phyloP scores from a whole-genome alignment of 257 asterid genomes.

The Lantana camara region DNA sequence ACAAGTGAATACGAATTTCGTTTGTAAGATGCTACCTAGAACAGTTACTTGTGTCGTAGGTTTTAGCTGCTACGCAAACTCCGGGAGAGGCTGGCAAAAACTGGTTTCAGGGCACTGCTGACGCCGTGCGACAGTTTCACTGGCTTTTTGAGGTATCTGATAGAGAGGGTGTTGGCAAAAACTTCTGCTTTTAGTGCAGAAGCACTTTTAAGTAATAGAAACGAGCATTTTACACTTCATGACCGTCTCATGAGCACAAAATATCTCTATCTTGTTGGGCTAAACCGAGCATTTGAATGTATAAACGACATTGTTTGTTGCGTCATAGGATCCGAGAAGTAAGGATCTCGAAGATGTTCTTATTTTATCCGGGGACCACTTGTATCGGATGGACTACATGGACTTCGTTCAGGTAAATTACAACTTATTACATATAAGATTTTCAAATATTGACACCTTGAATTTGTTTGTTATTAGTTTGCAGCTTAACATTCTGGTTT shows the following conservation, averaged over 20 bases:
- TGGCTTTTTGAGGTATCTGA: slow-evolving; percentile 94
- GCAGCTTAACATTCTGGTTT: slow-evolving; percentile 14
- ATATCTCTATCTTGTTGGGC: no score
- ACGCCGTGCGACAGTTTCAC: slow-evolving; percentile 93
- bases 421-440: neutral
- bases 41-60: slow-evolving; percentile 41
- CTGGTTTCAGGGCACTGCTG: slow-evolving; percentile 99
- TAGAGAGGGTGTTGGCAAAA: no score
- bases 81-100: slow-evolving; percentile 87
- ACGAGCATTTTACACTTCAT: neutral
- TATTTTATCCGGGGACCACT: slow-evolving; percentile 96
- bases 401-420: slow-evolving; percentile 81
- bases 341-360: slow-evolving; percentile 94
- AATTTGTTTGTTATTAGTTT: slow-evolving; percentile 11
- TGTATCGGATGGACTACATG: slow-evolving; percentile 97
- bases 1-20: no score
- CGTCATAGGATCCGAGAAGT: slow-evolving; percentile 83
- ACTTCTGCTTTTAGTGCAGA: no score
- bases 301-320: neutral
- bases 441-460: neutral
- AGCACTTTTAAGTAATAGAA: no score
- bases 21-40: no score
- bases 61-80: slow-evolving; percentile 95
- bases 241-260: no score
- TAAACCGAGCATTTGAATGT: no score